phyloP scores from a whole-genome alignment of 2,329 filamentous ascomycete species.

The Pseudogymnoascus sp. region DNA sequence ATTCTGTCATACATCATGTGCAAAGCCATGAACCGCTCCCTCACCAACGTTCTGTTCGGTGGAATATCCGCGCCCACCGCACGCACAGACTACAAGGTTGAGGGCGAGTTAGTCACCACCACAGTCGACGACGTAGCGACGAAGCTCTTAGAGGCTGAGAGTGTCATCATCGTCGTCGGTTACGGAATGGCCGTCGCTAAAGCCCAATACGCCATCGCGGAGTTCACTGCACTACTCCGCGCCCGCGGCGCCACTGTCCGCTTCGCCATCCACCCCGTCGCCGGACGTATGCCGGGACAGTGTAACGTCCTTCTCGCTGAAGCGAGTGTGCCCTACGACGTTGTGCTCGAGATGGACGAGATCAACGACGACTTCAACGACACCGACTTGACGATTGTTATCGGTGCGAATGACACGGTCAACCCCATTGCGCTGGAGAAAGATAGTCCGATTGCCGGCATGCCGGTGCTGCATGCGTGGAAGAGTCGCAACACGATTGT shows the following conservation, averaged over 20 bases:
- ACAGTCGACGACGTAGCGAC: conserved; percentile 76
- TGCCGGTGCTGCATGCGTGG: conserved; percentile 89
- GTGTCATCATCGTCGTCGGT: conserved; percentile 76
- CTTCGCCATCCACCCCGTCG: conserved; percentile 85
- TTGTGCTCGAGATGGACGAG: conserved; percentile 91
- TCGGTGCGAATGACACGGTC: conserved; percentile 87
- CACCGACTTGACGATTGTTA: conserved; percentile 79
- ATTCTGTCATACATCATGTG: conserved; percentile 85
- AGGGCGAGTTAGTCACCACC: conserved; percentile 71
- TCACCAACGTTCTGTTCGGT: conserved; percentile 85
- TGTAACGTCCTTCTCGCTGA: conserved; percentile 88
- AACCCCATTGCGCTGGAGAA: conserved; percentile 83
- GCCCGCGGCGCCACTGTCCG: conserved; percentile 70
- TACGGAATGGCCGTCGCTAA: conserved; percentile 95
- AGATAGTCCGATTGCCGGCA: conserved; percentile 77
- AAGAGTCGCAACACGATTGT: conserved; percentile 89
- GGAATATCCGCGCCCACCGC: conserved; percentile 57
- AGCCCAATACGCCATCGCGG: conserved; percentile 81
- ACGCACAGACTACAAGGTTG: conserved; percentile 62
- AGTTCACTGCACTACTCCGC: conserved; percentile 69
- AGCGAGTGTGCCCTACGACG: conserved; percentile 77
- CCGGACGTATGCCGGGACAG: conserved; percentile 86
- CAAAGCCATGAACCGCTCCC: conserved; percentile 81
- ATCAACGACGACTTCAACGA: conserved; percentile 88
- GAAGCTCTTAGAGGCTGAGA: conserved; percentile 65